Percentiles rank a stretch among this genome's conserved stretches.
Evolutionary conservation across 257 asterid genomes (phyloP).

Genomic region (Lantana camara): DNA sequence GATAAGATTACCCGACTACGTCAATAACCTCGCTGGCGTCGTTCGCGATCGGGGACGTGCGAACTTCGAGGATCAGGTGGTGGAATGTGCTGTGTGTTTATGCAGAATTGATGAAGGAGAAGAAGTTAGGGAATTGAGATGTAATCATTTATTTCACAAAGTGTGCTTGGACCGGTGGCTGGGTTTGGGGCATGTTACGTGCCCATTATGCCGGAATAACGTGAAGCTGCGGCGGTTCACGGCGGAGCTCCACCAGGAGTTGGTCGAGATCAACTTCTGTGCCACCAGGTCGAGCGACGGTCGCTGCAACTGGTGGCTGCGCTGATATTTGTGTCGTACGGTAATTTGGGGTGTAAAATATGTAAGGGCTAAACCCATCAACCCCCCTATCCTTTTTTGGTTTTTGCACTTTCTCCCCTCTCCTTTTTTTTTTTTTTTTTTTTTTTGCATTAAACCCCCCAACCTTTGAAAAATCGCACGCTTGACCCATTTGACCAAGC

Average conservation of each 20-base stretch:
- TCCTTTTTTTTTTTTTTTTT: too few relatives aligned
- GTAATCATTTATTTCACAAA: slow-evolving; percentile 32
- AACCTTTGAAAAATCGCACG: too few relatives aligned
- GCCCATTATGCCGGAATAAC: slow-evolving; percentile 35
- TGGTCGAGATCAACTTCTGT: slow-evolving; percentile 24
- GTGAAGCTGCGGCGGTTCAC: slow-evolving; percentile 13
- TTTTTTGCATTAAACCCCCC: too few relatives aligned
- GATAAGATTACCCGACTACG: not conserved
- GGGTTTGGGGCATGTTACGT: slow-evolving; percentile 29
- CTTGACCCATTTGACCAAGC: too few relatives aligned
- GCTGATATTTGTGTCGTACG: not conserved
- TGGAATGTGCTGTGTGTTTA: slow-evolving; percentile 36
- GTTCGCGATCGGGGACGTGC: not conserved
- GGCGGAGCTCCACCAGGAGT: slow-evolving; percentile 29
- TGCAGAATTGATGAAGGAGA: slow-evolving; percentile 36
- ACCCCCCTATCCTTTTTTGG: too few relatives aligned
- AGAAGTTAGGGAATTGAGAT: slow-evolving; percentile 29
- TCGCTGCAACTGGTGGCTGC: slow-evolving; percentile 37
- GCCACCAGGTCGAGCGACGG: slow-evolving; percentile 4
- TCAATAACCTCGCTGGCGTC: not conserved
- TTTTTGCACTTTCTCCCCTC: too few relatives aligned
- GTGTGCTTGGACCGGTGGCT: slow-evolving; percentile 39
- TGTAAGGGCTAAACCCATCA: too few relatives aligned
- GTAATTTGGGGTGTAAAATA: too few relatives aligned
- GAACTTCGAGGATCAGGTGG: not conserved